Conservation (phyloP, 305 asterid species). For the Fraxinus floribunda region DNA sequence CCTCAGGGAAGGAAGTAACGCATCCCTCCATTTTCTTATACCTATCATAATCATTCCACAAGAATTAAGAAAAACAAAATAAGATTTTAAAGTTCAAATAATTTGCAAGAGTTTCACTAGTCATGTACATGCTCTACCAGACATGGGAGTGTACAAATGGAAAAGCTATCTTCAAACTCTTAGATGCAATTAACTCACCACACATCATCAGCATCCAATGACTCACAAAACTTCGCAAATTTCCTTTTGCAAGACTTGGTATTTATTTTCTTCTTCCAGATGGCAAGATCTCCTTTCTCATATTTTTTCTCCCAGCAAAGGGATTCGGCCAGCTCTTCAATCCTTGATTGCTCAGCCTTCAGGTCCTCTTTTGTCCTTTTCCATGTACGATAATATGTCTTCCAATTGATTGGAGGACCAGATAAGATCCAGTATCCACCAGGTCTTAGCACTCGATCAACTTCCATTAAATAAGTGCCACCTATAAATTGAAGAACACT, state of each 20-base stretch:
- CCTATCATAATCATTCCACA: constrained; percentile 39
- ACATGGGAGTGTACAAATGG: not conserved
- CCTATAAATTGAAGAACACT: constrained; percentile 38
- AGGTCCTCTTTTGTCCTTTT: constrained; percentile 77
- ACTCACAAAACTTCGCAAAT: constrained; percentile 53
- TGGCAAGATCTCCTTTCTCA: constrained; percentile 85
- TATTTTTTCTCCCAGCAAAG: constrained; percentile 99
- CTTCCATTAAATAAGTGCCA: constrained; percentile 85
- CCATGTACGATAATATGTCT: constrained; percentile 77
- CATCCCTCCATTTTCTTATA: constrained; percentile 78
- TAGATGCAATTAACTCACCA: constrained; percentile 54
- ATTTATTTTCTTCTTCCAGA: constrained; percentile 64
- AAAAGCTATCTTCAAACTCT: not conserved
- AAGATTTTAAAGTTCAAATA: not conserved
- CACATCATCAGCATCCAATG: constrained; percentile 59
- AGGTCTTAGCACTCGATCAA: constrained; percentile 89
- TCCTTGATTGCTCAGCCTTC: constrained; percentile 69
- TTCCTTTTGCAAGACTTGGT: constrained; percentile 57
- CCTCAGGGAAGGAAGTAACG: constrained; percentile 65
- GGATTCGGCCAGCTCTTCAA: constrained; percentile 73
- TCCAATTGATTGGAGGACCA: constrained; percentile 98
- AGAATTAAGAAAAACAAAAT: constrained; percentile 3
- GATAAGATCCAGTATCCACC: constrained; percentile 96
- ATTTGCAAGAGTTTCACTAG: not conserved
- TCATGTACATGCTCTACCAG: not conserved